phyloP scores from a whole-genome alignment of 495 filamentous ascomycete genomes.

The Penicillium turbatum region DNA sequence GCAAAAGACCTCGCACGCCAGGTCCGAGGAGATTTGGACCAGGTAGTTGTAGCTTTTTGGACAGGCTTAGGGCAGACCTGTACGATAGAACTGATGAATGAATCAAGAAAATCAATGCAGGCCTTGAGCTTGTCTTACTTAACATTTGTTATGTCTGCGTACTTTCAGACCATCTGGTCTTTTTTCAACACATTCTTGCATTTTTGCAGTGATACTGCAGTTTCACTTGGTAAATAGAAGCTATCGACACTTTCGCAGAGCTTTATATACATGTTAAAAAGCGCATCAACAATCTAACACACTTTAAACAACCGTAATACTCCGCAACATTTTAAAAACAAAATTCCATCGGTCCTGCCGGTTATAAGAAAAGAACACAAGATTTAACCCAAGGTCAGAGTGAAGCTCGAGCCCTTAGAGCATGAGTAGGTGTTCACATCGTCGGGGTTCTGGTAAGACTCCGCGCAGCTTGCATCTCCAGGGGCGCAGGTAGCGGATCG shows the following conservation, averaged over 20 bases:
- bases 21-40: too few relatives aligned
- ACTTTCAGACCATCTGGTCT: too few relatives aligned
- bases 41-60: too few relatives aligned
- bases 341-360: constrained; percentile 8
- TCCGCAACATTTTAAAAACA: constrained; percentile 1
- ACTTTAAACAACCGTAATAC: not conserved
- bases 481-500: constrained; percentile 22
- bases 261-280: not conserved
- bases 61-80: too few relatives aligned
- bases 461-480: constrained; percentile 25
- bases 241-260: constrained; percentile 1
- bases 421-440: constrained; percentile 32
- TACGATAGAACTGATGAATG: too few relatives aligned
- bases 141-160: too few relatives aligned
- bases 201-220: not conserved
- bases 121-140: too few relatives aligned
- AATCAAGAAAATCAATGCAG: too few relatives aligned
- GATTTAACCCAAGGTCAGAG: constrained; percentile 27
- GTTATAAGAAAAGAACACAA: not conserved
- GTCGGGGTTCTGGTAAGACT: constrained; percentile 34
- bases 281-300: not conserved
- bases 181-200: constrained; percentile 4
- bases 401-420: constrained; percentile 20
- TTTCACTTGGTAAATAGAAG: not conserved
- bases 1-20: too few relatives aligned